phyloP scores from a whole-genome alignment of 2,329 filamentous ascomycete species.

The Capronia epimyces region DNA sequence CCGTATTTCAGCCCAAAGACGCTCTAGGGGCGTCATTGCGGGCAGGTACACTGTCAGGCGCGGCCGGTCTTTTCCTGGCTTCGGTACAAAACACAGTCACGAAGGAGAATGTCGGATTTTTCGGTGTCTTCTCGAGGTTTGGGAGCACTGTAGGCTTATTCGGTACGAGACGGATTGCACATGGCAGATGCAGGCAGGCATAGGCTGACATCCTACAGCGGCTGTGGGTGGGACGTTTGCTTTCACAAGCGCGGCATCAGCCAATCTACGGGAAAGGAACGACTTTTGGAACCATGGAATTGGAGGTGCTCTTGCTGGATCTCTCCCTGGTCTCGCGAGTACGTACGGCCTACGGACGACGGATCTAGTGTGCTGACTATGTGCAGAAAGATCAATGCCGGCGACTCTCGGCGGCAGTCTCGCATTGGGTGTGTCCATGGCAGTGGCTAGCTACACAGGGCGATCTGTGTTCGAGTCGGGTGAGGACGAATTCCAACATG shows the following conservation, averaged over 20 bases:
- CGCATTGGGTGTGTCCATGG: constrained; percentile 53
- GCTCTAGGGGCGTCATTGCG: constrained; percentile 63
- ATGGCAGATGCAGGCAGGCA: constrained; percentile 1
- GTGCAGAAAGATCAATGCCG: constrained; percentile 59
- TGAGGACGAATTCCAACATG: constrained; percentile 49
- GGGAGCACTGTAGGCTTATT: constrained; percentile 67
- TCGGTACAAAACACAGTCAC: constrained; percentile 81
- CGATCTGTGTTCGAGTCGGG: constrained; percentile 52
- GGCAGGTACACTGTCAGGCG: constrained; percentile 59
- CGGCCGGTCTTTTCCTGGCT: constrained; percentile 65
- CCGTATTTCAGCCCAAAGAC: constrained; percentile 65
- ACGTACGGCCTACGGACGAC: constrained; percentile 28
- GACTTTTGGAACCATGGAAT: constrained; percentile 69
- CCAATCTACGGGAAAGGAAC: constrained; percentile 80
- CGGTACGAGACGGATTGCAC: constrained; percentile 45
- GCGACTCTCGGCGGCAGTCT: constrained; percentile 64
- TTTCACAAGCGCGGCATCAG: constrained; percentile 69
- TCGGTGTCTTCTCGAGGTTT: constrained; percentile 72
- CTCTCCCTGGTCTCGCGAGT: constrained; percentile 68
- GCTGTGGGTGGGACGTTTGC: constrained; percentile 68
- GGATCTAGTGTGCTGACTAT: constrained; percentile 20
- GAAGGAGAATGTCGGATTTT: constrained; percentile 72
- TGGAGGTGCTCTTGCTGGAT: constrained; percentile 70
- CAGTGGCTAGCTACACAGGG: constrained; percentile 63
- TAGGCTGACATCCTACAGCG: constrained; percentile 45